Evolutionary conservation across 2,329 filamentous ascomycete genomes (phyloP).

Genomic region (Stachybotrys chlorohalonatus): DNA sequence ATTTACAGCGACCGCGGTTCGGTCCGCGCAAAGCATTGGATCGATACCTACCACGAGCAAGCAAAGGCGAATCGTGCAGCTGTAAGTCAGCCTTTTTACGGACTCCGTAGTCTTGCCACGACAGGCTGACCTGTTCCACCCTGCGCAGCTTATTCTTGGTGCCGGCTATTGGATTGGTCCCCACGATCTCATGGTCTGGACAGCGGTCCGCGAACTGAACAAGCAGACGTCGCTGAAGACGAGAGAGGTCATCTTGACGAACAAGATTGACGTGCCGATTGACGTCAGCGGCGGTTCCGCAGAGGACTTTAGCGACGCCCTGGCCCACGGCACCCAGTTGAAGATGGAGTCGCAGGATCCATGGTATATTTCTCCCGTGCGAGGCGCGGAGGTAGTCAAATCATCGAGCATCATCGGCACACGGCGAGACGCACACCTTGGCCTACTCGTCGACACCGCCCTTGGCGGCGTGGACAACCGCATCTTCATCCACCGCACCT

Average conservation of each 20-base stretch:
- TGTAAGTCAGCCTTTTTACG: background rate
- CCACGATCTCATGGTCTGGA: background rate
- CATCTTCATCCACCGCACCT: slow-evolving; percentile 9
- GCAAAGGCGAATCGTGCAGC: background rate
- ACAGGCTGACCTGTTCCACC: background rate
- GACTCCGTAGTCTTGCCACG: background rate
- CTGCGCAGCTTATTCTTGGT: background rate
- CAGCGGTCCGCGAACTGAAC: background rate
- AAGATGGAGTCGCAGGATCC: background rate
- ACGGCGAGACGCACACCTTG: background rate
- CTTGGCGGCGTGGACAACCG: slow-evolving; percentile 7
- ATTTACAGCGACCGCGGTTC: background rate
- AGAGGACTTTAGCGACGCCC: background rate
- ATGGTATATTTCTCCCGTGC: background rate
- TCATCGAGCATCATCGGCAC: slow-evolving; percentile 1
- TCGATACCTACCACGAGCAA: background rate
- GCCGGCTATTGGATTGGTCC: background rate
- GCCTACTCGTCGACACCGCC: slow-evolving; percentile 4
- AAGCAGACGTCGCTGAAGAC: background rate
- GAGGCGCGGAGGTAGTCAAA: background rate
- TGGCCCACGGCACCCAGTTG: background rate
- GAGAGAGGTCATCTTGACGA: background rate
- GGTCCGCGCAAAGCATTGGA: background rate
- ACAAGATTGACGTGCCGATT: background rate
- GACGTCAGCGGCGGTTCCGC: background rate